Percentiles rank a stretch among this genome's conserved stretches.
Evolutionary conservation across 2,329 filamentous ascomycete genomes (phyloP).

Genomic region (Calonectria montana): DNA sequence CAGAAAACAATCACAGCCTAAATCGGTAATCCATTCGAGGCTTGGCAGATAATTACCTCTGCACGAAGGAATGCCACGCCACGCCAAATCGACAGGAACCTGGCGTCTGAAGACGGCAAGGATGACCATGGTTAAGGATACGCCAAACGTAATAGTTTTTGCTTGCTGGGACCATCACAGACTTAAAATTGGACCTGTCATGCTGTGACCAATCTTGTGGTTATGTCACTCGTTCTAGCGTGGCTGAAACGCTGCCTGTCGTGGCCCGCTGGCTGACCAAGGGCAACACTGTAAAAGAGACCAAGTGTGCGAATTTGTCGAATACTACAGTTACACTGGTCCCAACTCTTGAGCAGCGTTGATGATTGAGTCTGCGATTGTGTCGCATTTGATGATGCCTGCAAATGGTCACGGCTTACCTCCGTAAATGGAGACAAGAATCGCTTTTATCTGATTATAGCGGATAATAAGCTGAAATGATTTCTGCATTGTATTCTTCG

Average conservation of each 20-base stretch:
- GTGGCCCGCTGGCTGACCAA: too few relatives aligned
- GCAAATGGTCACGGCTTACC: slow-evolving; percentile 32
- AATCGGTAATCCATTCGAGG: background rate
- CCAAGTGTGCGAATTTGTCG: too few relatives aligned
- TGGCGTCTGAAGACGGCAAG: background rate
- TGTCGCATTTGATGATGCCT: slow-evolving; percentile 62
- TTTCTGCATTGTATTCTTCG: slow-evolving; percentile 80
- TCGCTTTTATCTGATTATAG: slow-evolving; percentile 77
- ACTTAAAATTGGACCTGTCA: too few relatives aligned
- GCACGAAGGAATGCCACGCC: too few relatives aligned
- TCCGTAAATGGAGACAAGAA: slow-evolving; percentile 69
- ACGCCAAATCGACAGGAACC: background rate
- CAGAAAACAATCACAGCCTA: background rate
- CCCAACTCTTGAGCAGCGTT: slow-evolving; percentile 52
- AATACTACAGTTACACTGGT: too few relatives aligned
- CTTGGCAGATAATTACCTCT: background rate
- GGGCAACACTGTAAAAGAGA: too few relatives aligned
- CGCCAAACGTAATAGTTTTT: background rate
- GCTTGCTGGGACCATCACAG: background rate
- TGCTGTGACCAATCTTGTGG: too few relatives aligned
- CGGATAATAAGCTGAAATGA: slow-evolving; percentile 79
- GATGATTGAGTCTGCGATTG: slow-evolving; percentile 63
- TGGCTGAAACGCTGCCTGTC: too few relatives aligned
- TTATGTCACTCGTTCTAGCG: too few relatives aligned
- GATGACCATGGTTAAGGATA: background rate